These are phyloP conservation scores for Lagenidium giganteum DNA, from an alignment of 352 stramenopile genomes.

Conservation along the genomic window DNA sequence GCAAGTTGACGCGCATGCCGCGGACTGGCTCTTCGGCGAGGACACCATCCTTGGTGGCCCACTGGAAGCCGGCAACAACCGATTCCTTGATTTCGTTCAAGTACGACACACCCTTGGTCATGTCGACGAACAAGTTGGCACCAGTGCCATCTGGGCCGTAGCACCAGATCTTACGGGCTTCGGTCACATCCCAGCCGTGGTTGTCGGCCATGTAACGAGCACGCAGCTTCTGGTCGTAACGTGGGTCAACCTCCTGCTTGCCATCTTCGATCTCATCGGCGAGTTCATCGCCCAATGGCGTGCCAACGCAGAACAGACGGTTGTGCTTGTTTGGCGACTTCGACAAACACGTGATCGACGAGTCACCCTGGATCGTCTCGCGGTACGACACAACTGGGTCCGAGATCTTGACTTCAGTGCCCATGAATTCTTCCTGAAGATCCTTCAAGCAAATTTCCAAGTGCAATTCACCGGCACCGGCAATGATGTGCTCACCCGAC, in stretches of 20 bases:
- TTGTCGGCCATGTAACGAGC: constrained; percentile 97
- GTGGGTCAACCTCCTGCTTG: constrained; percentile 86
- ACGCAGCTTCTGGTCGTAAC: constrained; percentile 96
- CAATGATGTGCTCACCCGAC: constrained; percentile 99
- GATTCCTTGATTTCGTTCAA: constrained; percentile 99
- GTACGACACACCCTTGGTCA: constrained; percentile 99
- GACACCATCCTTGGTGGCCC: constrained; percentile 97
- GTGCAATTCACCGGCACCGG: constrained; percentile 98
- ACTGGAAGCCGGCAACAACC: constrained; percentile 98
- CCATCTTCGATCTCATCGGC: constrained; percentile 97
- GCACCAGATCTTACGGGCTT: constrained; percentile 99
- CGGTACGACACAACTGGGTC: constrained; percentile 99
- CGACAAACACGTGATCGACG: constrained; percentile 94
- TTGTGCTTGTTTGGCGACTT: constrained; percentile 99
- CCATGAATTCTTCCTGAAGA: constrained; percentile 99
- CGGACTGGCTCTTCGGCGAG: constrained; percentile 98
- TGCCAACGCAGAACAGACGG: constrained; percentile 96
- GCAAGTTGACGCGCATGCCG: constrained; percentile 96
- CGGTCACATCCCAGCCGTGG: constrained; percentile 97
- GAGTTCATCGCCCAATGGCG: constrained; percentile 91
- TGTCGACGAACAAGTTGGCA: constrained; percentile 98
- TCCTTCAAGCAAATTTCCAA: constrained; percentile 99
- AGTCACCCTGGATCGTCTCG: constrained; percentile 97
- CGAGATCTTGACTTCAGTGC: constrained; percentile 97
- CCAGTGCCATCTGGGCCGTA: constrained; percentile 99